Evolutionary conservation across 352 stramenopile genomes (phyloP), one percentile per base, ranked within the genome.

Genomic region (Globisporangium radiosum): DNA sequence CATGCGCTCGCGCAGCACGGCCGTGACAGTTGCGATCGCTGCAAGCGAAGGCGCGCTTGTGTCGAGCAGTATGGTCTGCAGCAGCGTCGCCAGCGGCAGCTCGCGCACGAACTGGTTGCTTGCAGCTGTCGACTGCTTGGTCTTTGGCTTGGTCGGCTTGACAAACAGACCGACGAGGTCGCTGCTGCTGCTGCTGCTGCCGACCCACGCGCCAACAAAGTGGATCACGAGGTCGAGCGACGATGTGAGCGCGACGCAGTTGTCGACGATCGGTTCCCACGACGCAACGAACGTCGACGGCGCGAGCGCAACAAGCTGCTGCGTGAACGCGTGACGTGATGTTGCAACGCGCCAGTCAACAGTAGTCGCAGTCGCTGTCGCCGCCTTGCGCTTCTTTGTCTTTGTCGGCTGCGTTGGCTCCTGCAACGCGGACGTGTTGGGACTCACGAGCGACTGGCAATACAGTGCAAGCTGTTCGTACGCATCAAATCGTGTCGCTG

Each of bases 201-300:
- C 25, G 25, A 69, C 71, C 40, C 65, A 72, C 13, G 67, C 65
- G 15, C 63, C 68, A n/a, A 91, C 50, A 60, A 85, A 91, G 37
- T 88, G 70, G 37, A 81, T 58, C 13, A 87, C 58, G 33, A 64
- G 69, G 0, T 59, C 59, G n/a, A 72, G 77, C 0, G 73, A 69
- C 7, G 74, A 68, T 0, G 37, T 66, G 42, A 77, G 50, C 6
- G 68, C 56, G 1, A 63, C n/a, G 37, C 65, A 70, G 47, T 84
- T 76, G 15, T 37, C 63, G 36, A 68, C 59, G 54, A 84, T 76
- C 14, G 69, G 52, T 44, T 75, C 60, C 73, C 73, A 82, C 3
- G 17, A 67, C 5, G 60, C 56, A 10, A 55, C 54, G 49, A 84
- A 84, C 6, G 58, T 50, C 2, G 25, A 44, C 17, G 73, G 61